A percentile compares a stretch with the other conserved stretches of the same genome.
These are phyloP conservation scores for Elsinoe necatrix DNA, from an alignment of 2,329 filamentous ascomycete genomes.

Conservation along the genomic window DNA sequence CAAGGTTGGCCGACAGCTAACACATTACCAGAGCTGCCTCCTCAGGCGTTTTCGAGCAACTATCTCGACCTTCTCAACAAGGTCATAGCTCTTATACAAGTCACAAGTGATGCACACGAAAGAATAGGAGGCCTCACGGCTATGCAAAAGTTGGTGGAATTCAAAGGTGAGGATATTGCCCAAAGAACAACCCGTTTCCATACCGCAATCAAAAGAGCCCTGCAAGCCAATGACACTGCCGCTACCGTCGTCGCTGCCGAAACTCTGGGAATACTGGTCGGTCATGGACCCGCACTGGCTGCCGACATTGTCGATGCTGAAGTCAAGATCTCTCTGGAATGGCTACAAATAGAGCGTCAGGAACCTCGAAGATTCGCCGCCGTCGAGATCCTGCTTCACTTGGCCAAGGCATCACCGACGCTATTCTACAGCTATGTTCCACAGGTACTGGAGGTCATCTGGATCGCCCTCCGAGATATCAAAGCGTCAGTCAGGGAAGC, in stretches of 20 bases:
- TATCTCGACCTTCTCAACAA: conserved; percentile 56
- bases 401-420: conserved; percentile 87
- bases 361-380: conserved; percentile 91
- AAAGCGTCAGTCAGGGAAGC: conserved; percentile 88
- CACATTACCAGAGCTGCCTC: conserved; percentile 55
- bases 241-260: conserved; percentile 86
- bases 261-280: conserved; percentile 81
- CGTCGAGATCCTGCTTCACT: conserved; percentile 79
- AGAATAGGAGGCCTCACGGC: conserved; percentile 87
- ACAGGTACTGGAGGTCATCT: conserved; percentile 92
- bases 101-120: conserved; percentile 78
- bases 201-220: conserved; percentile 75
- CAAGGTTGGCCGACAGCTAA: background rate
- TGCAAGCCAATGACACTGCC: conserved; percentile 82
- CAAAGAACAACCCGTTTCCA: conserved; percentile 93
- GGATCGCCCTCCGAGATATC: conserved; percentile 83
- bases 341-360: conserved; percentile 88
- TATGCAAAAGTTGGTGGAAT: conserved; percentile 87
- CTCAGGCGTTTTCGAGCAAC: conserved; percentile 67
- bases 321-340: conserved; percentile 91
- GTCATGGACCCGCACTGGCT: conserved; percentile 85
- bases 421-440: conserved; percentile 92
- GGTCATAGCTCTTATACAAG: conserved; percentile 67
- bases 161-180: conserved; percentile 87
- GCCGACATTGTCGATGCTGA: conserved; percentile 95